Evolutionary conservation across 768 basidiomycete genomes (phyloP).

Genomic region (Suillus weaverae): DNA sequence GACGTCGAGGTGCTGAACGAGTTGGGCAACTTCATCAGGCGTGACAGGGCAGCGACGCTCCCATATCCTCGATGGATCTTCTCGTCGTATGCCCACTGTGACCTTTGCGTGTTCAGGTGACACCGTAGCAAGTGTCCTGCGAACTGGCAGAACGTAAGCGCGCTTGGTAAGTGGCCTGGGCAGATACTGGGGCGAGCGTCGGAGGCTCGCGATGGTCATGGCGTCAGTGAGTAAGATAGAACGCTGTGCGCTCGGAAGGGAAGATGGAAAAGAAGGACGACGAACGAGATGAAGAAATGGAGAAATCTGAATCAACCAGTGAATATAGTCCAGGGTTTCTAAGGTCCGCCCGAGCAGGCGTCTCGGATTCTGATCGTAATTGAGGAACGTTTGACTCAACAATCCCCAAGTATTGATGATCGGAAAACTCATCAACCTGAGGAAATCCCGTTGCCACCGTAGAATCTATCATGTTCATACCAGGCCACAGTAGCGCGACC

Average conservation of each 20-base stretch:
- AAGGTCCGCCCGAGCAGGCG: background rate
- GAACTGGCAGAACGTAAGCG: conserved; percentile 16
- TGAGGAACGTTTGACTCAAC: background rate
- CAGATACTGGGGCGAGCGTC: conserved; percentile 9
- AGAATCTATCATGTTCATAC: background rate
- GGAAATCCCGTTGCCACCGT: background rate
- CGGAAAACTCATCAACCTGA: background rate
- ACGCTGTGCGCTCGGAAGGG: background rate
- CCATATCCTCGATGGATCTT: conserved; percentile 82
- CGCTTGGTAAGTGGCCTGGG: conserved; percentile 17
- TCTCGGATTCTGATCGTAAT: background rate
- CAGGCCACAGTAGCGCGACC: background rate
- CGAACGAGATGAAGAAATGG: background rate
- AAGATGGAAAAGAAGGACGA: background rate
- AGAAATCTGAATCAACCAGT: background rate
- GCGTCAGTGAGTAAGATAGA: background rate
- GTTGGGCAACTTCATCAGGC: conserved; percentile 64
- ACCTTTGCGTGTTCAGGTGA: conserved; percentile 29
- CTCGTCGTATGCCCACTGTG: conserved; percentile 64
- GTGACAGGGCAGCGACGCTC: conserved; percentile 84
- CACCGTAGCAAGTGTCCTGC: conserved; percentile 22
- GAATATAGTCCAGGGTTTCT: background rate
- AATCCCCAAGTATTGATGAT: background rate
- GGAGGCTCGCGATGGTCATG: conserved; percentile 8
- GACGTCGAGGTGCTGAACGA: conserved; percentile 56